phyloP scores from a whole-genome alignment of 106 monocot species.

The Xerophyta viscosa region DNA sequence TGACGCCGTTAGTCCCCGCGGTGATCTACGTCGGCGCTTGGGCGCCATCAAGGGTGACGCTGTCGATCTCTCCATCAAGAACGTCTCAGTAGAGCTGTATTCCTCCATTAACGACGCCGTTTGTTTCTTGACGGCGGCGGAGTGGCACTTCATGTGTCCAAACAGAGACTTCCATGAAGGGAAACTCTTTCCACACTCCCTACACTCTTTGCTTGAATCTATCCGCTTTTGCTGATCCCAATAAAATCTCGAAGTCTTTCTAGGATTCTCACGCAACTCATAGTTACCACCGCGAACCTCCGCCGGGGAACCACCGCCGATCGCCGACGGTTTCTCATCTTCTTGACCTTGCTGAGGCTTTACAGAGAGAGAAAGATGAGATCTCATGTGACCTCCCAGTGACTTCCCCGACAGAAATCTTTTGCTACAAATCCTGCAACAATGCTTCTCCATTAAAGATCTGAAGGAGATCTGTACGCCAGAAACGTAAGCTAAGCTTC shows the following conservation, averaged over 20 bases:
- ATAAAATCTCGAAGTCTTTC: slow-evolving; percentile 27
- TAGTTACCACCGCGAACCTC: slow-evolving; percentile 5
- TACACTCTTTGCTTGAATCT: slow-evolving; percentile 8
- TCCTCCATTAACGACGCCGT: background rate
- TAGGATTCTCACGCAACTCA: slow-evolving; percentile 46
- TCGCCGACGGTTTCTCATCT: background rate
- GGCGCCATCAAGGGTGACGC: background rate
- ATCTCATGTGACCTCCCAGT: slow-evolving; percentile 55
- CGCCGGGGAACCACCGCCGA: background rate
- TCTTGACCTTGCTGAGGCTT: background rate
- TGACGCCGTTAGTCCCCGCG: background rate
- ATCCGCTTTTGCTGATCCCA: background rate
- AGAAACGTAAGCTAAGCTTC: background rate
- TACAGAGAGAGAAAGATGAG: slow-evolving; percentile 18
- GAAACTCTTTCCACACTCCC: slow-evolving; percentile 24
- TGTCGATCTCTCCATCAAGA: too few species aligned
- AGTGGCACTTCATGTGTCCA: slow-evolving; percentile 47
- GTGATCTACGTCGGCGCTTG: background rate
- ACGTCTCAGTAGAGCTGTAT: background rate
- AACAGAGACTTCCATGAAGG: slow-evolving; percentile 27
- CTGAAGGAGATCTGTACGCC: background rate
- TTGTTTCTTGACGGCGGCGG: background rate
- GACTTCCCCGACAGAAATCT: slow-evolving; percentile 32
- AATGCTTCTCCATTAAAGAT: slow-evolving; percentile 15
- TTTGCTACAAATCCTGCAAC: slow-evolving; percentile 32